phyloP scores from a whole-genome alignment of 495 filamentous ascomycete genomes.

The Aspergillus sparsus region DNA sequence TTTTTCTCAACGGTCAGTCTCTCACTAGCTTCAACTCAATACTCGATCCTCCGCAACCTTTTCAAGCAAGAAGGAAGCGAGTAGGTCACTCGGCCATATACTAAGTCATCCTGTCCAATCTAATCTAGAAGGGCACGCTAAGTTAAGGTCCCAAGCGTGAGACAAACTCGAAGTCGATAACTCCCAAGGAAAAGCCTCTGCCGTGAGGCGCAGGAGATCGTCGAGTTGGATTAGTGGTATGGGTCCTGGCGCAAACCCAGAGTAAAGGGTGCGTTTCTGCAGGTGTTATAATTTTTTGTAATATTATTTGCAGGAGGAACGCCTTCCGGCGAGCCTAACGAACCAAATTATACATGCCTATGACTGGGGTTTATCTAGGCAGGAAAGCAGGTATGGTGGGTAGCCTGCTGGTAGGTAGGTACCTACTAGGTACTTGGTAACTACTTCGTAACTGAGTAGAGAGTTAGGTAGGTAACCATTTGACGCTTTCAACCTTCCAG shows the following conservation, averaged over 20 bases:
- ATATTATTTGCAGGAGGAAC: constrained; percentile 2
- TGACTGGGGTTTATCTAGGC: neutral
- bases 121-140: neutral
- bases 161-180: neutral
- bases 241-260: neutral
- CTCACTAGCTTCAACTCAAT: too few species aligned
- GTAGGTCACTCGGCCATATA: neutral
- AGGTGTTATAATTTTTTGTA: neutral
- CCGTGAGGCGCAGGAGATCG: constrained; percentile 12
- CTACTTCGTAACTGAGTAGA: too few species aligned
- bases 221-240: constrained; percentile 6
- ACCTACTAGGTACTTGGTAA: too few species aligned
- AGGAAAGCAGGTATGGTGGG: too few species aligned
- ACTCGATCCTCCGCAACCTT: neutral
- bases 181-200: constrained; percentile 6
- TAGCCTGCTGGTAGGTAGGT: too few species aligned
- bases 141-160: constrained; percentile 6
- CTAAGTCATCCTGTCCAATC: neutral
- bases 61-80: too few species aligned
- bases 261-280: neutral
- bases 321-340: neutral
- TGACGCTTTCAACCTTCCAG: too few species aligned
- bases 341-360: neutral
- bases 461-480: too few species aligned
- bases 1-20: too few species aligned